A percentile compares a stretch with the other conserved stretches of the same genome.
These are phyloP conservation scores for Aureobasidium sp. DNA, from an alignment of 2,329 filamentous ascomycete genomes.

Conservation along the genomic window DNA sequence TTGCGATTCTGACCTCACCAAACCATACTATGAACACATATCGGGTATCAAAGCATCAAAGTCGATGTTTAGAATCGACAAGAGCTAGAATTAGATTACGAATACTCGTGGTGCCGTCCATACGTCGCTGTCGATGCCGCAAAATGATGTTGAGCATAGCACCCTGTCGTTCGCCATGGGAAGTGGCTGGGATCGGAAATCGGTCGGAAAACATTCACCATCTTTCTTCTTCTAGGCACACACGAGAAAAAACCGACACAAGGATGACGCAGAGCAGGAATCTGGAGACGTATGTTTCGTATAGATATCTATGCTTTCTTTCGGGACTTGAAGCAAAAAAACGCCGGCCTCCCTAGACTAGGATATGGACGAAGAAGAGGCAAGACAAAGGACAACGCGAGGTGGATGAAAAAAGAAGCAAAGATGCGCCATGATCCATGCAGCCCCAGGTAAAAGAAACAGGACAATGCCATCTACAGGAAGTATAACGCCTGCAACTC, in stretches of 20 bases:
- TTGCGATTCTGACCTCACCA: no score
- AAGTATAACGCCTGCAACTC: neutral
- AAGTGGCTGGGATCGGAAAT: no score
- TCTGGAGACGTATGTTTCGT: no score
- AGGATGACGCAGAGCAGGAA: no score
- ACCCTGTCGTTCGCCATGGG: neutral
- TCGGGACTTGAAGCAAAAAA: neutral
- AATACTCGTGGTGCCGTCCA: no score
- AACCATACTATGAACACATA: no score
- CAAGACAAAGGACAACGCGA: neutral
- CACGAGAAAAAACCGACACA: no score
- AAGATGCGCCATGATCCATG: conserved; percentile 4
- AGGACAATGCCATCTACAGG: neutral
- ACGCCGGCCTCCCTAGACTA: neutral
- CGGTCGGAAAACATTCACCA: no score
- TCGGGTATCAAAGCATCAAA: no score
- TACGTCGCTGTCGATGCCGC: neutral
- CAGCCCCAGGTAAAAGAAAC: neutral
- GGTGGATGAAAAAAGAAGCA: neutral
- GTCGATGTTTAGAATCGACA: no score
- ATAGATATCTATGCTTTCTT: neutral
- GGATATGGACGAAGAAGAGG: conserved; percentile 1
- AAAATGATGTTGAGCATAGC: neutral
- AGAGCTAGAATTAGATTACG: no score
- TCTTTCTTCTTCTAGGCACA: no score